Conservation (phyloP, 176 grass and related monocot species). For the Calamus simplicifolius region DNA sequence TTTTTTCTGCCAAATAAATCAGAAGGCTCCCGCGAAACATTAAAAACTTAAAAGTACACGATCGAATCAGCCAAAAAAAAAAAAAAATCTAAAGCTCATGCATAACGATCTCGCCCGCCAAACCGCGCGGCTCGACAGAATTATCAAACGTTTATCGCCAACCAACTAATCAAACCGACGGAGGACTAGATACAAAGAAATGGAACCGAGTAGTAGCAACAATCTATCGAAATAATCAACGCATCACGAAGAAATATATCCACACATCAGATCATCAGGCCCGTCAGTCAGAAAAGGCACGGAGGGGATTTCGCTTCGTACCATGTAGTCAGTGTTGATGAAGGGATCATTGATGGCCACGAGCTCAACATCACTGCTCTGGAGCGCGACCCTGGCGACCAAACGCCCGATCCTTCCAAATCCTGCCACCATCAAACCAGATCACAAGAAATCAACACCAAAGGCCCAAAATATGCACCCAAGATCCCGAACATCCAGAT, state of each 20-base stretch:
- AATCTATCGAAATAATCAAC: no score
- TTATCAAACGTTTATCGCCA: no score
- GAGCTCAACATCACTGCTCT: conserved; percentile 66
- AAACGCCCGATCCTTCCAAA: conserved; percentile 72
- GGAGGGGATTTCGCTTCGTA: conserved; percentile 10
- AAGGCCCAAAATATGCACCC: not conserved
- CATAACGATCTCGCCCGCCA: not conserved
- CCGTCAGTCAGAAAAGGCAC: not conserved
- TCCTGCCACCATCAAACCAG: conserved; percentile 17
- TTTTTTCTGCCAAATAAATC: no score
- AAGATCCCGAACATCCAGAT: not conserved
- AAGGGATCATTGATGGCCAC: conserved; percentile 70
- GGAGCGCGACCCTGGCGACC: conserved; percentile 57
- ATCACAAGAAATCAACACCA: no score
- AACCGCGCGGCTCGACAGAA: not conserved
- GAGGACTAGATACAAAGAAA: no score
- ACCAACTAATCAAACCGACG: no score
- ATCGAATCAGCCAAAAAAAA: no score
- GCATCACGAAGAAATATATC: not conserved
- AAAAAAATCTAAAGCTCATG: not conserved
- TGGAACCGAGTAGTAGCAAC: no score
- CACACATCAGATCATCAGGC: conserved; percentile 6
- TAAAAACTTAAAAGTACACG: no score
- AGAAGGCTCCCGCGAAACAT: no score
- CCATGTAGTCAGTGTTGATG: conserved; percentile 70